Conservation (phyloP, 495 filamentous ascomycete species). For the Penicillium egyptiacum region DNA sequence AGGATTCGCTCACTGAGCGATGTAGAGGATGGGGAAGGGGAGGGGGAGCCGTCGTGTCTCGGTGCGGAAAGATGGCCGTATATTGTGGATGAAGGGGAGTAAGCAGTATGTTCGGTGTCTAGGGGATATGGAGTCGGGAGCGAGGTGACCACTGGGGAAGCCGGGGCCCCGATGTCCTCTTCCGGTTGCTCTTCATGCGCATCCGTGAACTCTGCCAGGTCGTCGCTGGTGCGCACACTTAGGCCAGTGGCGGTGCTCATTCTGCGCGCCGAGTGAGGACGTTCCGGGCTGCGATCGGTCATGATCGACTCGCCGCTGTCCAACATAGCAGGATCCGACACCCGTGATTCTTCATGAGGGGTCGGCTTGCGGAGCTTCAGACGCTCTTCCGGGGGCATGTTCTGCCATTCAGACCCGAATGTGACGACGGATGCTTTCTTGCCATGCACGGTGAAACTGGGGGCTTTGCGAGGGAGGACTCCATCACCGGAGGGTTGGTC, state of each 20-base stretch:
- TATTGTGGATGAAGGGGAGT: conserved; percentile 5
- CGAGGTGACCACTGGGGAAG: conserved; percentile 1
- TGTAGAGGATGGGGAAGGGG: conserved; percentile 22
- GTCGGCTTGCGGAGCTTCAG: conserved; percentile 57
- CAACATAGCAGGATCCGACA: conserved; percentile 38
- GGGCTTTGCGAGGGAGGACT: conserved; percentile 70
- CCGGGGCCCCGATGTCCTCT: conserved; percentile 7
- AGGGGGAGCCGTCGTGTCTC: conserved; percentile 15
- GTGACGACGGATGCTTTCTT: conserved; percentile 97
- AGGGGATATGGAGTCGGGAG: conserved; percentile 5
- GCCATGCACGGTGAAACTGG: conserved; percentile 93
- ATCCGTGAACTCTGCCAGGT: conserved; percentile 27
- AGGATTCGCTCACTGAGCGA: conserved; percentile 23
- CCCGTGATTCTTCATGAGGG: conserved; percentile 45
- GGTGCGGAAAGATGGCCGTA: conserved; percentile 20
- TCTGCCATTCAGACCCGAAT: conserved; percentile 88
- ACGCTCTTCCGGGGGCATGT: conserved; percentile 75
- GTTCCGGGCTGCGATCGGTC: conserved; percentile 27
- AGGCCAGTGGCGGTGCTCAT: conserved; percentile 40
- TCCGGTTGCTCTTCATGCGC: conserved; percentile 19
- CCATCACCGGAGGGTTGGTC: conserved; percentile 41
- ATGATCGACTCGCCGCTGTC: conserved; percentile 35
- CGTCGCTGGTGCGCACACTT: conserved; percentile 33
- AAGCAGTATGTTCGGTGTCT: background rate
- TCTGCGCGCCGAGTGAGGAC: conserved; percentile 40